Conservation (phyloP, 768 basidiomycete species). For the Royoungia palumana region DNA sequence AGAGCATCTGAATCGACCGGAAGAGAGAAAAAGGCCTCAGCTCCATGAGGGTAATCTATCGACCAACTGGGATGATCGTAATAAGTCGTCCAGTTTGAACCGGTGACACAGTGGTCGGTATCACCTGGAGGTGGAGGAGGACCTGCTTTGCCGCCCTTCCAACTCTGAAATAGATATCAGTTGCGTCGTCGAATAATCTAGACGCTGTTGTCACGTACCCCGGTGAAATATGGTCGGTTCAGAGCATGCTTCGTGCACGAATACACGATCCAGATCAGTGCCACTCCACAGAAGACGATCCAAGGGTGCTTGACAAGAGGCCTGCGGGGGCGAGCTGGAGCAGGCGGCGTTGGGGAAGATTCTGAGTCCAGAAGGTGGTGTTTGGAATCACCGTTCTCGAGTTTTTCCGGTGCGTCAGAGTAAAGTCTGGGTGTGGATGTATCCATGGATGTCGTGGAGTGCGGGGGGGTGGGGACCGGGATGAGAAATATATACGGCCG, state of each 20-base stretch:
- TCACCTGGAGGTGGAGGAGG: background rate
- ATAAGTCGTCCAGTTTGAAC: conserved; percentile 23
- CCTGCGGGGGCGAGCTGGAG: background rate
- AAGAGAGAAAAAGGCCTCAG: conserved; percentile 27
- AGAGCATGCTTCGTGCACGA: conserved; percentile 6
- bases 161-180: conserved; percentile 9
- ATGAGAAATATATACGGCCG: background rate
- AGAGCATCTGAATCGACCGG: conserved; percentile 30
- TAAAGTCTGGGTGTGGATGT: conserved; percentile 3
- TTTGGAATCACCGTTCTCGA: conserved; percentile 21
- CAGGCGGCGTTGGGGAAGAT: background rate
- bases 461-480: background rate
- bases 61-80: conserved; percentile 26
- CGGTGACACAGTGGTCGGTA: conserved; percentile 11
- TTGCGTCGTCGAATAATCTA: background rate
- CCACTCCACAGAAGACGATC: conserved; percentile 3
- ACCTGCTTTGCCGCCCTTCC: background rate
- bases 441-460: conserved; percentile 11
- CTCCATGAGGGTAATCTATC: conserved; percentile 19
- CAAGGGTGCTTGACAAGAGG: conserved; percentile 9
- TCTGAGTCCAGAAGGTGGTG: conserved; percentile 2
- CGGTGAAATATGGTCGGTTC: background rate
- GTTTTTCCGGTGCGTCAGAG: conserved; percentile 2
- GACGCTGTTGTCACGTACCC: conserved; percentile 4
- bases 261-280: conserved; percentile 14